phyloP scores from a whole-genome alignment of 139 green algal genomes.

The Spirogloea muscicola region DNA sequence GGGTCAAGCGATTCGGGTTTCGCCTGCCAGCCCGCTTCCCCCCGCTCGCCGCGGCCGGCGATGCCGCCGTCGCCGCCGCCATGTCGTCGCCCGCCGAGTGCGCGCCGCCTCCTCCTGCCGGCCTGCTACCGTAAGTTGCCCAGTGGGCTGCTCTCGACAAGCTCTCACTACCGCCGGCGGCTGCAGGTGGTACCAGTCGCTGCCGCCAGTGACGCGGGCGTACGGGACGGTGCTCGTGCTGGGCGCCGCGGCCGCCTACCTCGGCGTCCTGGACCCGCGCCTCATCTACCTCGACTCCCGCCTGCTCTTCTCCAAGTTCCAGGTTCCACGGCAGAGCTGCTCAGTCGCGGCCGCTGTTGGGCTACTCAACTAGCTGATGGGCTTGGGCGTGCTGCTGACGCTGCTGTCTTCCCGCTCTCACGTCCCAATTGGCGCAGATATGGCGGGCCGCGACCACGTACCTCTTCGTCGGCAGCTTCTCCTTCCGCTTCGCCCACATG shows the following conservation, averaged over 20 bases:
- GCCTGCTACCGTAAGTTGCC: too few relatives aligned
- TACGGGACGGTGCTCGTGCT: slow-evolving; percentile 50
- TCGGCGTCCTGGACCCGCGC: slow-evolving; percentile 42
- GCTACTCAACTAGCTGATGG: too few relatives aligned
- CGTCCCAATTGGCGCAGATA: slow-evolving; percentile 48
- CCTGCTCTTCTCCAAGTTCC: slow-evolving; percentile 53
- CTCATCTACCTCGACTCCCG: slow-evolving; percentile 47
- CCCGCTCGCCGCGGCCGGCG: too few relatives aligned
- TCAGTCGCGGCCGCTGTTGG: too few relatives aligned
- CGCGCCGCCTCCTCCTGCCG: too few relatives aligned
- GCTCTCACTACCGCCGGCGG: too few relatives aligned
- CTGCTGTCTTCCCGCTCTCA: neutral
- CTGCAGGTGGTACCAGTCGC: slow-evolving; percentile 53
- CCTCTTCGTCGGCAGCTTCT: slow-evolving; percentile 54
- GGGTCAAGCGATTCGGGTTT: too few relatives aligned
- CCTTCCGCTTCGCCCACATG: neutral
- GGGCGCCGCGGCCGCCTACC: neutral
- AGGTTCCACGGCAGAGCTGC: too few relatives aligned
- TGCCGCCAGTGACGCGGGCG: slow-evolving; percentile 58
- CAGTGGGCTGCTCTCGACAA: too few relatives aligned
- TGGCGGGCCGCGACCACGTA: slow-evolving; percentile 61
- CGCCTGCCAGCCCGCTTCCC: too few relatives aligned
- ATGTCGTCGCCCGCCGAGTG: too few relatives aligned
- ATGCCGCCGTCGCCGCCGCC: too few relatives aligned
- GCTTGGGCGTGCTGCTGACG: neutral